Base-by-base conservation (phyloP, 768 basidiomycete genomes). In the Pleurotus ostreatus region DNA sequence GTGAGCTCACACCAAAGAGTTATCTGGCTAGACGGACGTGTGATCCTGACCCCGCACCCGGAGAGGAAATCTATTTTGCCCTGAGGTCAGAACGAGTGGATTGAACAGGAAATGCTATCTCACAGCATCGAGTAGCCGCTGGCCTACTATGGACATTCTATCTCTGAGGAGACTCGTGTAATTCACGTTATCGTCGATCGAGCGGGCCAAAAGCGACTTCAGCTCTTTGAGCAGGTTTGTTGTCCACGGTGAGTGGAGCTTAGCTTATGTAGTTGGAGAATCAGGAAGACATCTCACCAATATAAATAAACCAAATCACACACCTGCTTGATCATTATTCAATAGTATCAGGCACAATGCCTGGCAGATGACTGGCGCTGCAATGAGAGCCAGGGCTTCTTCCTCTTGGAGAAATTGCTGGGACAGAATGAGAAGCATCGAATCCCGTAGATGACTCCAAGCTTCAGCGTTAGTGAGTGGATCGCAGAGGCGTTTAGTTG, bases 401-500 rank as follows among this genome's bases (percentile, higher is more conserved):
- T 82, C 76, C 37, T 79, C 77, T 23, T 67, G 73, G n/a, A 67
- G 34, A 55, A 77, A 76, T 41, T 78, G 68, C 22, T 68, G 71
- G n/a, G 74, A 70, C 30, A 82, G 62, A 37, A 83, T 78, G 38
- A 81, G 67, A 5, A 84, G 60, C 5, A 83, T 62, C 1, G 72
- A 67, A 52, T 83, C 79, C 25, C 79, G 67, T 51, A 89, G 64
- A 62, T 79, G 74, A 45, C 79, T 71, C 79, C 82, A 84, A 45
- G 77, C 74, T 62, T 86, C 85, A 8, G 75, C 69, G 55, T 70
- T 70, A 39, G 68, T 65, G 26, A 84, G 63, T 2, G 75, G 59
- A 49, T 75, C 75, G 41, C 64, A 65, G 0, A 57, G 49, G 30
- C 61, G 51, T 2, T 59, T 53, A 4, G 64, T 65, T 4, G 69